Conservation (phyloP, 2,329 filamentous ascomycete species). For the Verticillium dahliae region DNA sequence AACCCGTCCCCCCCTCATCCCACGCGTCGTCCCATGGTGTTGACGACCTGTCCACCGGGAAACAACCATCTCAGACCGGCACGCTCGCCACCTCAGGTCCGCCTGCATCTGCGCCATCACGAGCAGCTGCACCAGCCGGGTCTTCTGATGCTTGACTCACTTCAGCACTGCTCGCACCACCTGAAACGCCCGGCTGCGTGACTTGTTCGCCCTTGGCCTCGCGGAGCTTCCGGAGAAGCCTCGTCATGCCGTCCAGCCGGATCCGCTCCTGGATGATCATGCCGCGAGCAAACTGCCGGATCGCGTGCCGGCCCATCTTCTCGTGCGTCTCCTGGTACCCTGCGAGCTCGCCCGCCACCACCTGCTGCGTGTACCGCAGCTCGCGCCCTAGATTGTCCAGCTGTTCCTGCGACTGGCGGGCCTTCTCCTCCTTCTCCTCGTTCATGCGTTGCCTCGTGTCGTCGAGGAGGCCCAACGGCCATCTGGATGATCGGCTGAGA, state of each 20-base stretch:
- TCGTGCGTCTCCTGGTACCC: slow-evolving; percentile 91
- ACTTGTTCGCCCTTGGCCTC: slow-evolving; percentile 7
- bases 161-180: slow-evolving; percentile 5
- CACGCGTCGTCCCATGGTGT: slow-evolving; percentile 11
- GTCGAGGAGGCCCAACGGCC: slow-evolving; percentile 77
- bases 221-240: slow-evolving; percentile 63
- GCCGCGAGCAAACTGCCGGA: slow-evolving; percentile 67
- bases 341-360: slow-evolving; percentile 84
- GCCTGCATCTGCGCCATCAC: not conserved
- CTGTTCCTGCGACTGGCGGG: slow-evolving; percentile 62
- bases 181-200: not conserved
- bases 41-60: slow-evolving; percentile 1
- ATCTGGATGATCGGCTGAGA: slow-evolving; percentile 66
- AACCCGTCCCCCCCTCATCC: slow-evolving; percentile 2
- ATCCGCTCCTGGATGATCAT: slow-evolving; percentile 78
- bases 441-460: slow-evolving; percentile 78
- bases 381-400: slow-evolving; percentile 71
- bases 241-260: slow-evolving; percentile 70
- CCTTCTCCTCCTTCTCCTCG: slow-evolving; percentile 78
- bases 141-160: slow-evolving; percentile 9
- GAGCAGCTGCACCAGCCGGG: not conserved
- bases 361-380: slow-evolving; percentile 85
- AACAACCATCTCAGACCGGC: not conserved
- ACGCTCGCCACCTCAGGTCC: slow-evolving; percentile 3
- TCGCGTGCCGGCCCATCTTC: slow-evolving; percentile 64